These are phyloP conservation scores for Cystoisospora suis DNA, from an alignment of 169 alveolate species.

Conservation along the genomic window DNA sequence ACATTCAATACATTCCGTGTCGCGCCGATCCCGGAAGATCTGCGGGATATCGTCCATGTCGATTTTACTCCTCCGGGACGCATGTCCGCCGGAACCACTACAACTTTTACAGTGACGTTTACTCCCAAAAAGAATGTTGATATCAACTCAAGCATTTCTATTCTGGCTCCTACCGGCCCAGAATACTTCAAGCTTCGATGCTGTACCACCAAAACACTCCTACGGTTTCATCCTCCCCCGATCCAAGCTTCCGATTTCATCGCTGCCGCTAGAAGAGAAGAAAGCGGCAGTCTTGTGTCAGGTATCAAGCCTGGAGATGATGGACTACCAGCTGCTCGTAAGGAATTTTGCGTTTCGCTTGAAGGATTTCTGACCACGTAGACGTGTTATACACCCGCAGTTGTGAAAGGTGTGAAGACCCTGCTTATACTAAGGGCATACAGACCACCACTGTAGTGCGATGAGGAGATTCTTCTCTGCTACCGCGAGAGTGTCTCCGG, in stretches of 20 bases:
- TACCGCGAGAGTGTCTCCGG: too few relatives aligned
- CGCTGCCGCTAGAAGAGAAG: not conserved
- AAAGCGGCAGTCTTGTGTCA: too few relatives aligned
- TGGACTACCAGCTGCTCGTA: too few relatives aligned
- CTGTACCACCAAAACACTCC: conserved; percentile 43
- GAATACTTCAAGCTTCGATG: conserved; percentile 44
- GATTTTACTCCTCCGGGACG: conserved; percentile 58
- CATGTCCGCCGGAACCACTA: conserved; percentile 59
- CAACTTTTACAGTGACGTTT: conserved; percentile 34
- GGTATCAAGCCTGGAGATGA: too few relatives aligned
- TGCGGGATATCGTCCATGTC: conserved; percentile 58
- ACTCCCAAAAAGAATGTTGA: conserved; percentile 47
- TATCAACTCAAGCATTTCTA: conserved; percentile 7
- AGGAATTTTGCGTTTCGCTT: too few relatives aligned
- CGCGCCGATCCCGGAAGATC: conserved; percentile 60
- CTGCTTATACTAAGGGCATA: too few relatives aligned
- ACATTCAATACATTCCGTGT: conserved; percentile 63
- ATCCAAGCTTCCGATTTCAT: not conserved
- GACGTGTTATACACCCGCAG: too few relatives aligned
- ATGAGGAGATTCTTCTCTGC: too few relatives aligned
- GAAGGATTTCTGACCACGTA: too few relatives aligned
- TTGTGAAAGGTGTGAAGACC: too few relatives aligned
- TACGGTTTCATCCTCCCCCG: conserved; percentile 44
- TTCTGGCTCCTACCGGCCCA: conserved; percentile 64
- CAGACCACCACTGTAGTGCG: too few relatives aligned